These are phyloP conservation scores for Moesziomyces aphidis DNA, from an alignment of 1,284 basidiomycete species.

Conservation along the genomic window DNA sequence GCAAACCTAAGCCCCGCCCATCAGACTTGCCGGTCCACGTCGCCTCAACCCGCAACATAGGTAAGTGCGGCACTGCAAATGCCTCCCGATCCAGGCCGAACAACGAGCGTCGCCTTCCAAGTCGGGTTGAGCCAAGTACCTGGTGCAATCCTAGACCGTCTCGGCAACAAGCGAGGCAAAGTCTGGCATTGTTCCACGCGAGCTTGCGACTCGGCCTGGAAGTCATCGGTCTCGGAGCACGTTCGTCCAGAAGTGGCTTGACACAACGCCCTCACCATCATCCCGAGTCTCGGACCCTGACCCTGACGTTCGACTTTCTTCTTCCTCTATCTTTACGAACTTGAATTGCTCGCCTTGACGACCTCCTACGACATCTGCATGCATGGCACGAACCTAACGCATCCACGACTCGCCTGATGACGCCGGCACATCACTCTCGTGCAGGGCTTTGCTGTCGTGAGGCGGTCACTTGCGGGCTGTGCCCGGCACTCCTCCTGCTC, in stretches of 20 bases:
- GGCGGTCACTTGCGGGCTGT: constrained; percentile 15
- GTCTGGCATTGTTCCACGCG: not conserved
- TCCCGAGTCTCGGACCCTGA: constrained; percentile 2
- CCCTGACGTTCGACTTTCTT: constrained; percentile 2
- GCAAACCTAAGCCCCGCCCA: no score
- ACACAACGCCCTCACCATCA: constrained; percentile 3
- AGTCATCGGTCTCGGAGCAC: no score
- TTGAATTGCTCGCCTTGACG: not conserved
- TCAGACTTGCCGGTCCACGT: no score
- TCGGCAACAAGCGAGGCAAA: not conserved
- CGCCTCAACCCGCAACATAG: not conserved
- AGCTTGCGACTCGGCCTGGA: not conserved
- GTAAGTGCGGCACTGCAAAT: not conserved
- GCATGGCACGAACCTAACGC: not conserved
- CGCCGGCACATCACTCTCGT: not conserved
- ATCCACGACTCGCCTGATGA: constrained; percentile 1
- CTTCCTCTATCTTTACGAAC: not conserved
- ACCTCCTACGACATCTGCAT: not conserved
- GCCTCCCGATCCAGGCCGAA: not conserved
- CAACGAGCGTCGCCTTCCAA: not conserved
- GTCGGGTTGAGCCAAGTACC: not conserved
- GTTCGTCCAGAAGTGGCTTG: constrained; percentile 3
- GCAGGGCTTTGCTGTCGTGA: constrained; percentile 1
- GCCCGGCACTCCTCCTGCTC: constrained; percentile 15
- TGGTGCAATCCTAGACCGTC: not conserved